A percentile compares a stretch with the other conserved stretches of the same genome.
Evolutionary conservation across 495 filamentous ascomycete genomes (phyloP).

Genomic region (Mytilinidion resinicola): DNA sequence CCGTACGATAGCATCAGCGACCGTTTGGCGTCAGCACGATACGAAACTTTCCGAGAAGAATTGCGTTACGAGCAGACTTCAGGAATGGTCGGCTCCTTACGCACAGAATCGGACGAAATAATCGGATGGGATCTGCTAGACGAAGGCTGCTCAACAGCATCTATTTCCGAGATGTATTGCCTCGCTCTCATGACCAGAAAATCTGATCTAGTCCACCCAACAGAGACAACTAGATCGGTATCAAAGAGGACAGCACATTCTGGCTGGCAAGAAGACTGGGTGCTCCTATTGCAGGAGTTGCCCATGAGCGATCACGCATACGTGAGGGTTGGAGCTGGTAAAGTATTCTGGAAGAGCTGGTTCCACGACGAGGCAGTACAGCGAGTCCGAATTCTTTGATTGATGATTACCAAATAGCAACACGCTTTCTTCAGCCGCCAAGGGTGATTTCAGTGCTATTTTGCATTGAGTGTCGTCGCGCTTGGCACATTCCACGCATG

Average conservation of each 20-base stretch:
- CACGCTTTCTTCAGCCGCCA: no score
- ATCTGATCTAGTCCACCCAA: neutral
- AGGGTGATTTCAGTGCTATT: no score
- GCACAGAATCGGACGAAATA: neutral
- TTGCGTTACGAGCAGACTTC: neutral
- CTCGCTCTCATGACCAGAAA: slow-evolving; percentile 9
- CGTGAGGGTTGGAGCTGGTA: slow-evolving; percentile 7
- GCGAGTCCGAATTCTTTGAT: neutral
- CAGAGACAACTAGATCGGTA: neutral
- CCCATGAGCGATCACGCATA: neutral
- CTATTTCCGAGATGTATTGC: neutral
- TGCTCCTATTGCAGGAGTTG: neutral
- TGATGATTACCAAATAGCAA: no score
- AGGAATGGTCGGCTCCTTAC: neutral
- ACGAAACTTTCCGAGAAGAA: neutral
- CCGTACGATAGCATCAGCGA: neutral
- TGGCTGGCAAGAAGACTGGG: slow-evolving; percentile 7
- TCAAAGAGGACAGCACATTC: neutral
- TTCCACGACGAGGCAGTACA: neutral
- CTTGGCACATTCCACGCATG: no score
- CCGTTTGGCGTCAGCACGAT: neutral
- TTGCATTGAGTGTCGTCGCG: no score
- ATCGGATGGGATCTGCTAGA: slow-evolving; percentile 8
- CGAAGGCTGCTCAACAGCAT: neutral
- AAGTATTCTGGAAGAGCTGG: neutral